These are phyloP conservation scores for Cordyceps militaris DNA, from an alignment of 2,329 filamentous ascomycete species.

Conservation along the genomic window DNA sequence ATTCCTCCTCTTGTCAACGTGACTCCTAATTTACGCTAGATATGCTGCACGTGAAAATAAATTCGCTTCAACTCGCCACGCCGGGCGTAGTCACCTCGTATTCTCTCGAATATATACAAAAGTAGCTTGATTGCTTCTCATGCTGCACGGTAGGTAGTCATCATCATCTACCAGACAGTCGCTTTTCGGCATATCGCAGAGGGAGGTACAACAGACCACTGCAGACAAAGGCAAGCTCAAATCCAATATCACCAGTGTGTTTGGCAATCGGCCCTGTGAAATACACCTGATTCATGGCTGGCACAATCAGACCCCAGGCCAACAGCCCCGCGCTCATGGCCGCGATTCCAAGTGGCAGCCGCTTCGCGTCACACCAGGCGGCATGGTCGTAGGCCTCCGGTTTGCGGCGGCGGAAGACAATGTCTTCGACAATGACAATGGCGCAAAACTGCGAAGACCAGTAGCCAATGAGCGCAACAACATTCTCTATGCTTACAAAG, in stretches of 20 bases:
- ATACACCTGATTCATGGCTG: constrained; percentile 55
- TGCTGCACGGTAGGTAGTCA: not conserved
- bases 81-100: no score
- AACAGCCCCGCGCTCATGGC: constrained; percentile 39
- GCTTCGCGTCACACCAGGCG: constrained; percentile 39
- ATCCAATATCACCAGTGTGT: constrained; percentile 57
- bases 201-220: constrained; percentile 41
- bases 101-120: not conserved
- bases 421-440: constrained; percentile 41
- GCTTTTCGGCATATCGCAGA: constrained; percentile 39
- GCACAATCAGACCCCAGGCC: constrained; percentile 47
- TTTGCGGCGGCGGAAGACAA: constrained; percentile 40
- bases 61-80: not conserved
- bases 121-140: not conserved
- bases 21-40: not conserved
- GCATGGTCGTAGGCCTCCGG: constrained; percentile 39
- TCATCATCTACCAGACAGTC: constrained; percentile 21
- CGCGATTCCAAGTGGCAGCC: constrained; percentile 40
- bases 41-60: not conserved
- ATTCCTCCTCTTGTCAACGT: not conserved
- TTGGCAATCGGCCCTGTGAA: constrained; percentile 53
- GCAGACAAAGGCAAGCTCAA: constrained; percentile 54
- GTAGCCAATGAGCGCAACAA: constrained; percentile 50
- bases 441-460: constrained; percentile 50
- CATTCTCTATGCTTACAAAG: constrained; percentile 50